A percentile compares a stretch with the other conserved stretches of the same genome.
Conservation (phyloP, 2,329 filamentous ascomycete genomes). For the Fusarium coffeatum region DNA sequence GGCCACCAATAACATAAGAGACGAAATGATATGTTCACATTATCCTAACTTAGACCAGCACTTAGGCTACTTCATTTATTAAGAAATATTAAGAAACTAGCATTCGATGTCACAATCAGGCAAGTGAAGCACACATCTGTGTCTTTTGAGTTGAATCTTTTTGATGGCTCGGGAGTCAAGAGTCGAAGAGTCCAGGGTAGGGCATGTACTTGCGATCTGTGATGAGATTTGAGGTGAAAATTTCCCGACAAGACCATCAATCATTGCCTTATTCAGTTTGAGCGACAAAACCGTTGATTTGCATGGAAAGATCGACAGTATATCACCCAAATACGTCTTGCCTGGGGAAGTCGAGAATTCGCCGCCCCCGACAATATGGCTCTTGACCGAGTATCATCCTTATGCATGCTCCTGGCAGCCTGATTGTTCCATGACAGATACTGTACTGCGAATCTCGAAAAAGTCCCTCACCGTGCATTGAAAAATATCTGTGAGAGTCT, state of each 20-base stretch:
- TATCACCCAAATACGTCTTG: constrained; percentile 19
- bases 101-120: background rate
- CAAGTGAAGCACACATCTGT: background rate
- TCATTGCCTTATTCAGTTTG: constrained; percentile 27
- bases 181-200: constrained; percentile 10
- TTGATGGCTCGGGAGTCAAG: background rate
- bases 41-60: too few relatives aligned
- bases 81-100: too few relatives aligned
- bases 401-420: background rate
- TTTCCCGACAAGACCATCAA: constrained; percentile 14
- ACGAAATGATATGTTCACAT: too few relatives aligned
- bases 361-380: constrained; percentile 11
- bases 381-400: constrained; percentile 7
- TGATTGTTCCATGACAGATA: background rate
- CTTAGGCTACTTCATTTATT: too few relatives aligned
- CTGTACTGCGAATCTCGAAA: background rate
- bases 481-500: background rate
- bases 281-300: constrained; percentile 28
- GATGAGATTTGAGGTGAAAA: background rate
- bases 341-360: constrained; percentile 30
- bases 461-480: background rate
- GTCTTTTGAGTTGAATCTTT: background rate
- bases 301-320: constrained; percentile 29
- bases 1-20: too few relatives aligned
- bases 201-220: background rate